Percentiles rank a stretch among this genome's conserved stretches.
Evolutionary conservation across 441 rosid genomes (phyloP).

Genomic region (Euphorbia celastroides): DNA sequence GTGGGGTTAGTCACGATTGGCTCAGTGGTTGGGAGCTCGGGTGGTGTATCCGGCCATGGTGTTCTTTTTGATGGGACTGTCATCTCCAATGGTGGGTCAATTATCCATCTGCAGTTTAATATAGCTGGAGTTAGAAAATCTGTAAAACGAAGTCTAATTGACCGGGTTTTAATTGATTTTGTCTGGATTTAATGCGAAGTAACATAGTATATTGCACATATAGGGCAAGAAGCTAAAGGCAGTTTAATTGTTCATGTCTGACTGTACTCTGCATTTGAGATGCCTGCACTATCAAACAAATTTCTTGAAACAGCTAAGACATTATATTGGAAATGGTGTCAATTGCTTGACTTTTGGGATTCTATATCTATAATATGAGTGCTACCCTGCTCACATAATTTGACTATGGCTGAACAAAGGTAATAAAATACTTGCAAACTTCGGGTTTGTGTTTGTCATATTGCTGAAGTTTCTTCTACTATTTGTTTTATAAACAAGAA

Average conservation of each 20-base stretch:
- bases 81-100: conserved; percentile 85
- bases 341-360: background rate
- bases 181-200: background rate
- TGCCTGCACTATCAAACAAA: background rate
- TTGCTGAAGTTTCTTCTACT: background rate
- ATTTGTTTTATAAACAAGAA: background rate
- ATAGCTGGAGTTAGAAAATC: background rate
- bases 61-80: conserved; percentile 79
- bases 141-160: background rate
- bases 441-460: background rate
- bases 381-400: background rate
- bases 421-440: background rate
- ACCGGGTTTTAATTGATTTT: background rate
- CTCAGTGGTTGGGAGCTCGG: conserved; percentile 65
- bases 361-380: too few relatives aligned
- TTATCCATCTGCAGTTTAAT: conserved; percentile 62
- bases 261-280: background rate
- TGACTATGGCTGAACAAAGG: conserved; percentile 2
- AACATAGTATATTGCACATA: background rate
- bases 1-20: conserved; percentile 25
- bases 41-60: conserved; percentile 94
- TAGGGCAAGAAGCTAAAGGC: background rate
- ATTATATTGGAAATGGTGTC: background rate
- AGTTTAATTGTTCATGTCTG: background rate
- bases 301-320: background rate